Base-by-base conservation (phyloP, 1,284 basidiomycete species). In the Ceratorhiza oryzae-sativae region DNA sequence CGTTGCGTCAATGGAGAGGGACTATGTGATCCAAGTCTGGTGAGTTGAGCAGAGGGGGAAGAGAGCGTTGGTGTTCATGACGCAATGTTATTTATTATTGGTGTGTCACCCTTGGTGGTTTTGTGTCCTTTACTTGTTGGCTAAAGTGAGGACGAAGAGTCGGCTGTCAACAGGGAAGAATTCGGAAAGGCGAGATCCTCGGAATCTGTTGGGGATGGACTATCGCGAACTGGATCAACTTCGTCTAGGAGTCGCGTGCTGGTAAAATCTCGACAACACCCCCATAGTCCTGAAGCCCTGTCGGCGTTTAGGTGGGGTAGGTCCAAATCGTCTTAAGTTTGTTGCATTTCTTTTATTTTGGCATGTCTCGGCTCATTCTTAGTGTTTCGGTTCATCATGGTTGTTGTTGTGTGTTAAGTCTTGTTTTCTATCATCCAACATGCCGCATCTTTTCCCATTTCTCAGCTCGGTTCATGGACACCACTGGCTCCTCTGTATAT, bases 101-200 rank as follows among this genome's bases (percentile, higher is more conserved):
- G 59, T 42, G 59, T 61, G 36, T 61, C 27, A 30, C 27, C 41
- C 41, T 61, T 23, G 59, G 59, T 46, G 39, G n/a, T 41, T 39
- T 41, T 13, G 13, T 41, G 34, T 58, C 15, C 32, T 39, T 15
- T 58, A 18, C 18, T 34, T 23, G 36, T 39, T 18, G 25, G 39
- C 36, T 58, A 23, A 36, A 58, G 56, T n/a, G 56, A 58, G 56
- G 56, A 20, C 18, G 56, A 58, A 41, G 56, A 58, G 32, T 23
- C 27, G 27, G 27, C 23, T 30, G 23, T 27, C 51, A 53, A 53
- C 51, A 53, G 51, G 15, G 51, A 53, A 53, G 51, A 23, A 27
- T 18, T 27, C 25, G 20, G 8, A 18, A 27, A 53, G 18, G 51
- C 27, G 9, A 13, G 23, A 18, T 30, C 27, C 25, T 27, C 51